A percentile compares a stretch with the other conserved stretches of the same genome.
These are phyloP conservation scores for Cucumis sativus DNA, from an alignment of 306 rosid species.

Conservation along the genomic window Cucumber_9930_V3 NC_026659.2:26649001-26649500, in stretches of 20 bases:
- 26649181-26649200: slow-evolving; percentile 1
- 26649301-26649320: background rate
- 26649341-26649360: slow-evolving; percentile 53
- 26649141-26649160: background rate
- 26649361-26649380: slow-evolving; percentile 18
- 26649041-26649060: background rate
- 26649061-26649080: background rate
- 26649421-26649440: background rate
- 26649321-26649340: slow-evolving; percentile 15
- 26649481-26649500: background rate
- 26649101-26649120: background rate
- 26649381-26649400: background rate
- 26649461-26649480: slow-evolving; percentile 21
- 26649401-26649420: background rate
- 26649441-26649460: slow-evolving; percentile 36
- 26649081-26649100: background rate
- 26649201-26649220: slow-evolving; percentile 5
- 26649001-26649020: background rate
- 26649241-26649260: background rate
- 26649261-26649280: background rate
- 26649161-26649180: background rate
- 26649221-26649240: slow-evolving; percentile 2
- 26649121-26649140: background rate
- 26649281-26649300: background rate
- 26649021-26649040: background rate